phyloP scores from a whole-genome alignment of 306 rosid genomes.

The Vigna angularis region DNA sequence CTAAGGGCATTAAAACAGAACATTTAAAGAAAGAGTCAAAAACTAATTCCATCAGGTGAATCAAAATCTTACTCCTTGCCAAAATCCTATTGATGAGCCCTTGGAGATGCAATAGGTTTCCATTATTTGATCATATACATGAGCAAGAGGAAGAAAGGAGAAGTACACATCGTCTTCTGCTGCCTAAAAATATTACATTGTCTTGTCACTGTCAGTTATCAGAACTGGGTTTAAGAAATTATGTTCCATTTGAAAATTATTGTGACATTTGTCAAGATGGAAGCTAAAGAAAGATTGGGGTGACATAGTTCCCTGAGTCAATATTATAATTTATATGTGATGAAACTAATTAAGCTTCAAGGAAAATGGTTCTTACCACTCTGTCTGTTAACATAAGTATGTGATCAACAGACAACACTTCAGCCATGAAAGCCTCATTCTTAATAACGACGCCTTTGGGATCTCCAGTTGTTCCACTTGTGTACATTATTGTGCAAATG shows the following conservation, averaged over 20 bases:
- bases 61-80: conserved; percentile 70
- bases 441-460: conserved; percentile 87
- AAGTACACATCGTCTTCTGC: conserved; percentile 51
- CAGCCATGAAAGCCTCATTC: conserved; percentile 80
- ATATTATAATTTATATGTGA: neutral
- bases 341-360: conserved; percentile 26
- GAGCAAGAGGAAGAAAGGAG: conserved; percentile 87
- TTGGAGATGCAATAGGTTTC: conserved; percentile 83
- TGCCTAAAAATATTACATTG: conserved; percentile 39
- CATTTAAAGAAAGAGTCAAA: conserved; percentile 6
- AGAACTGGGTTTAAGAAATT: neutral
- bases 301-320: neutral
- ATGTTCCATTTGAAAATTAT: conserved; percentile 5
- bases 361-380: conserved; percentile 64
- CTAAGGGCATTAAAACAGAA: conserved; percentile 25
- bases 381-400: conserved; percentile 69
- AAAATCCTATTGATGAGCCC: conserved; percentile 60
- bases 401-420: conserved; percentile 83
- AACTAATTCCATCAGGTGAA: neutral
- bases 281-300: neutral
- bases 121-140: conserved; percentile 80
- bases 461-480: conserved; percentile 98
- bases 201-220: conserved; percentile 25
- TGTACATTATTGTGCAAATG: conserved; percentile 90
- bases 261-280: neutral